These are phyloP conservation scores for Ensete ventricosum DNA, from an alignment of 176 grass and related monocot genomes.

Conservation along the genomic window DNA sequence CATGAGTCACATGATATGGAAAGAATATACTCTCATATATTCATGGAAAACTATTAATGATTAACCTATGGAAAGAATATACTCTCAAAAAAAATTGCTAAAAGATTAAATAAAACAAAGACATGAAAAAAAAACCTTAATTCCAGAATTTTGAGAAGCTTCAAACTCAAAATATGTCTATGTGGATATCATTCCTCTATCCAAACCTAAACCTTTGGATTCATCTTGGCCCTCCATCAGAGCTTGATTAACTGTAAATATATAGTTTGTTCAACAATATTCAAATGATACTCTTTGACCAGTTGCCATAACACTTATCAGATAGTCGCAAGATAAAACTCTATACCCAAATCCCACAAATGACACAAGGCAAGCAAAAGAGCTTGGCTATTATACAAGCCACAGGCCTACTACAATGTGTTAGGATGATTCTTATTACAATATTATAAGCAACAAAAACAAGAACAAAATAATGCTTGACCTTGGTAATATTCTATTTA, in stretches of 20 bases:
- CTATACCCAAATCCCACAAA: not conserved
- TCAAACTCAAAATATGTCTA: constrained; percentile 94
- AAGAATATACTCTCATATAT: too few species aligned
- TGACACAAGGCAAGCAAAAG: not conserved
- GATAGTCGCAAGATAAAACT: not conserved
- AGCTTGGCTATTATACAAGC: not conserved
- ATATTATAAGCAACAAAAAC: too few species aligned
- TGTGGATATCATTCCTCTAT: constrained; percentile 68
- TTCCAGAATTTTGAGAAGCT: constrained; percentile 80
- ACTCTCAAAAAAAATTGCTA: not conserved
- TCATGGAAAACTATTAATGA: too few species aligned
- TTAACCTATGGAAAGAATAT: not conserved
- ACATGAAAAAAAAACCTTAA: constrained; percentile 49
- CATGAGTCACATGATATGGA: too few species aligned
- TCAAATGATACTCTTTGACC: constrained; percentile 85
- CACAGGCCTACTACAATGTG: not conserved
- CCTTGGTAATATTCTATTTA: too few species aligned
- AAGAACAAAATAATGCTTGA: too few species aligned
- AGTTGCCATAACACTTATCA: constrained; percentile 39
- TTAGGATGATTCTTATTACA: too few species aligned
- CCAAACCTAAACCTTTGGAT: constrained; percentile 44
- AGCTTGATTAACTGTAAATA: constrained; percentile 90
- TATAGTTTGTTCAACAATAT: constrained; percentile 91
- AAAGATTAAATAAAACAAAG: not conserved
- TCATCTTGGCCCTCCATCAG: constrained; percentile 73